Percentiles rank a stretch among this genome's conserved stretches.
These are phyloP conservation scores for Wakefieldia striispora DNA, from an alignment of 768 basidiomycete species.

Conservation along the genomic window DNA sequence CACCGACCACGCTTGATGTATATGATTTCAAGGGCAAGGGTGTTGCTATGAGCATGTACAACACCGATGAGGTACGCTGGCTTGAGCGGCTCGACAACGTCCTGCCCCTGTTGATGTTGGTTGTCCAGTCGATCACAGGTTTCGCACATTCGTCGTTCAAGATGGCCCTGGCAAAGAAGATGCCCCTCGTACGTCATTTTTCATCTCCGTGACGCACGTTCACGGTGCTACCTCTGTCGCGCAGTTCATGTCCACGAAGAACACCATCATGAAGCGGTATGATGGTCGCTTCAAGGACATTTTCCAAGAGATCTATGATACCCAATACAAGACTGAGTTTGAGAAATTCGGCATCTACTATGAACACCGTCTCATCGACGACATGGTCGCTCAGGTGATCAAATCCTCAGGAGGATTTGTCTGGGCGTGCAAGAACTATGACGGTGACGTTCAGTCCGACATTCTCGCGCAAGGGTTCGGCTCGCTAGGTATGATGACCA, in stretches of 20 bases:
- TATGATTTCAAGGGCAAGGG: slow-evolving; percentile 93
- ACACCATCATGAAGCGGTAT: slow-evolving; percentile 96
- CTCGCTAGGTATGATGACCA: slow-evolving; percentile 97
- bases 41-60: slow-evolving; percentile 97
- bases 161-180: slow-evolving; percentile 82
- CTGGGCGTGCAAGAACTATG: slow-evolving; percentile 76
- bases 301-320: slow-evolving; percentile 94
- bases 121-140: slow-evolving; percentile 74
- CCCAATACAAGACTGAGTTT: slow-evolving; percentile 69
- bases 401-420: slow-evolving; percentile 94
- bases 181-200: slow-evolving; percentile 56
- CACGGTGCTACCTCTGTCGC: not conserved
- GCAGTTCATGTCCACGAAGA: slow-evolving; percentile 97
- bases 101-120: not conserved
- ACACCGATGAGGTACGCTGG: slow-evolving; percentile 80
- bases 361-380: slow-evolving; percentile 96
- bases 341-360: slow-evolving; percentile 77
- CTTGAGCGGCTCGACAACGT: not conserved
- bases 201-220: slow-evolving; percentile 8
- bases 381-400: slow-evolving; percentile 98
- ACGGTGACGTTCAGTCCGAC: slow-evolving; percentile 86
- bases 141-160: slow-evolving; percentile 99
- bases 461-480: slow-evolving; percentile 99
- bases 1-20: slow-evolving; percentile 69
- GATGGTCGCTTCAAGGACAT: slow-evolving; percentile 99